These are phyloP conservation scores for Fragilariopsis cylindrus DNA, from an alignment of 108 stramenopile genomes.

Conservation along the genomic window DNA sequence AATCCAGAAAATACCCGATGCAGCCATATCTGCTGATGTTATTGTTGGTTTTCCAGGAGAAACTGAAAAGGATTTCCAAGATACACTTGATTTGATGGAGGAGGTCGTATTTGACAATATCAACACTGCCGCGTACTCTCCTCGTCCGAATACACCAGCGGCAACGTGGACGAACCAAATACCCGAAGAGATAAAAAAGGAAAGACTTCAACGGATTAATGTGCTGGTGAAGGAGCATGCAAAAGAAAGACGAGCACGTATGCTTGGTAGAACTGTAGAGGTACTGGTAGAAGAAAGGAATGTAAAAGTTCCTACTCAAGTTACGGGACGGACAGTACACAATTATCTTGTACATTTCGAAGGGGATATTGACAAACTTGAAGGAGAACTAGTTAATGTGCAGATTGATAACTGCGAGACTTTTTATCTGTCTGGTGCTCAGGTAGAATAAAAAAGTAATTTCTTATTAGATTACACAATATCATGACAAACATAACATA, in stretches of 20 bases:
- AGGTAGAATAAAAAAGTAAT: constrained; percentile 21
- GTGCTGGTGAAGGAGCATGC: constrained; percentile 85
- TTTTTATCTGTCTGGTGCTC: constrained; percentile 71
- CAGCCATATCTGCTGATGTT: constrained; percentile 91
- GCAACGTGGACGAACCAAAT: constrained; percentile 86
- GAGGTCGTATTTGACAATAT: constrained; percentile 82
- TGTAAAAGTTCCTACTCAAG: constrained; percentile 84
- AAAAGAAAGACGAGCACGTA: constrained; percentile 84
- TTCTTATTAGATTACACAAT: too few relatives aligned
- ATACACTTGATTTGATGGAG: constrained; percentile 91
- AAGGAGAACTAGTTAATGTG: constrained; percentile 86
- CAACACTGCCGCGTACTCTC: constrained; percentile 84
- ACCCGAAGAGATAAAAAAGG: constrained; percentile 85
- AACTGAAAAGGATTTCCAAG: constrained; percentile 94
- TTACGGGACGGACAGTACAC: constrained; percentile 92
- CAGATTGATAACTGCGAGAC: constrained; percentile 68
- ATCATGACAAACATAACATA: too few relatives aligned
- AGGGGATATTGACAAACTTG: constrained; percentile 86
- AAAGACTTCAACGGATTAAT: constrained; percentile 89
- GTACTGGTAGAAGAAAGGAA: constrained; percentile 95
- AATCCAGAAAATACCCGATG: constrained; percentile 78
- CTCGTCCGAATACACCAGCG: constrained; percentile 87
- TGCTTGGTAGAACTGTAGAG: constrained; percentile 89
- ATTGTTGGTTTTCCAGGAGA: constrained; percentile 98
- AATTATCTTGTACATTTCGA: constrained; percentile 91